Percentiles rank a stretch among this genome's conserved stretches.
Conservation (phyloP, 352 stramenopile genomes). For the Blastocystis sp. region DNA sequence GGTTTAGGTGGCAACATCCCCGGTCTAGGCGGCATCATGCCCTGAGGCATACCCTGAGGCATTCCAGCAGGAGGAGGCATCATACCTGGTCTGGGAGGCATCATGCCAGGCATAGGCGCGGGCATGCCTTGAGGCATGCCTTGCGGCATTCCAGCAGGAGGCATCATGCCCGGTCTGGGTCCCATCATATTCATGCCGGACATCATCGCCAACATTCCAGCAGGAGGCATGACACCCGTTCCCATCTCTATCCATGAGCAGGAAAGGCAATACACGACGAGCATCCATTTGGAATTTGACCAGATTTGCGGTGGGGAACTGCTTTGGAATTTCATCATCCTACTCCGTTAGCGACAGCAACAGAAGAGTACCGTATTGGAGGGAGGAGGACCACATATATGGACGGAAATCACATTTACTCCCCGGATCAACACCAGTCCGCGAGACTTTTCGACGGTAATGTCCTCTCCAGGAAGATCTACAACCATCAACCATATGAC, state of each 20-base stretch:
- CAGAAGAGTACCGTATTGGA: slow-evolving; percentile 16
- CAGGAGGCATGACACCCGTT: background rate
- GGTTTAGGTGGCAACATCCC: background rate
- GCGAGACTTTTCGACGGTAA: slow-evolving; percentile 48
- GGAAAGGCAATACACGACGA: background rate
- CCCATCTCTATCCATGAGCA: slow-evolving; percentile 36
- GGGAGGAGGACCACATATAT: slow-evolving; percentile 64
- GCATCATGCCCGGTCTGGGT: slow-evolving; percentile 56
- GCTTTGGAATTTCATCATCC: slow-evolving; percentile 64
- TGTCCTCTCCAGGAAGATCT: slow-evolving; percentile 67
- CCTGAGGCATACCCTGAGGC: background rate
- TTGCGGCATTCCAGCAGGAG: background rate
- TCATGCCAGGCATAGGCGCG: background rate
- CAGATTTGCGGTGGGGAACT: slow-evolving; percentile 47
- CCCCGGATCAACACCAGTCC: slow-evolving; percentile 56
- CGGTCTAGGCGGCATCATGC: slow-evolving; percentile 24
- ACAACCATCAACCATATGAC: background rate
- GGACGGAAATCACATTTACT: slow-evolving; percentile 44
- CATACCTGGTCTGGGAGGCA: slow-evolving; percentile 12
- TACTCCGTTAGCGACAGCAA: background rate
- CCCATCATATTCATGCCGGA: slow-evolving; percentile 19
- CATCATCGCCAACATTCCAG: slow-evolving; percentile 8
- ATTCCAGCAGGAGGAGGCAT: slow-evolving; percentile 12
- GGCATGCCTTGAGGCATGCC: slow-evolving; percentile 9
- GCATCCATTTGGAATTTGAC: slow-evolving; percentile 43